phyloP scores from a whole-genome alignment of 2,329 filamentous ascomycete genomes.

The Mycogone perniciosa region DNA sequence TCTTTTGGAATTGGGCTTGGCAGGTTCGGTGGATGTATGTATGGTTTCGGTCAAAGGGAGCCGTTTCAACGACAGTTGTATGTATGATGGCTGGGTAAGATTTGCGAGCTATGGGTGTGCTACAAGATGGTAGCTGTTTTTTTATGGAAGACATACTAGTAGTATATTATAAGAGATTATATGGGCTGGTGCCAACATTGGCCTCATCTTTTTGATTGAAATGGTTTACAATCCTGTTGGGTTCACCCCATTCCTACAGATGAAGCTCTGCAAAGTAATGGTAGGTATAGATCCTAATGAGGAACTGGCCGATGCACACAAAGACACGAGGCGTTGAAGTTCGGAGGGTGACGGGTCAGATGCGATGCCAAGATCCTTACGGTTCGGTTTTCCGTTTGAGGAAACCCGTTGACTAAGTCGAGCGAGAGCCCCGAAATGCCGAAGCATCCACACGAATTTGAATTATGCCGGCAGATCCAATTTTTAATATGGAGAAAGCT shows the following conservation, averaged over 20 bases:
- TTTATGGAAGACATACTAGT: too few relatives aligned
- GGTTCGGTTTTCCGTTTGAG: neutral
- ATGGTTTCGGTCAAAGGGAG: neutral
- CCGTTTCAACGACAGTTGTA: neutral
- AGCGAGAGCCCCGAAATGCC: neutral
- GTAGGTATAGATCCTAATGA: too few relatives aligned
- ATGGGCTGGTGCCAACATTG: too few relatives aligned
- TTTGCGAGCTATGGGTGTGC: neutral
- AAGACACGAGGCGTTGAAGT: too few relatives aligned
- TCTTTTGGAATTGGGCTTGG: neutral
- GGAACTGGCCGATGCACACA: too few relatives aligned
- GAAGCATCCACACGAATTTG: neutral
- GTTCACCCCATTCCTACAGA: too few relatives aligned
- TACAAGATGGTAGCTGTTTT: too few relatives aligned
- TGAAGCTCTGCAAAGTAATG: too few relatives aligned
- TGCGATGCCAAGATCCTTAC: neutral
- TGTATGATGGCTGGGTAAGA: neutral
- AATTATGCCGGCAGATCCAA: constrained; percentile 11
- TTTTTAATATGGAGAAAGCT: neutral
- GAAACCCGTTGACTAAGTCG: neutral
- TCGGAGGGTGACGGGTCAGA: neutral
- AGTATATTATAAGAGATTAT: too few relatives aligned
- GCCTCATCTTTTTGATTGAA: too few relatives aligned
- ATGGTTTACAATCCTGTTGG: too few relatives aligned
- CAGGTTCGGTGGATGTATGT: neutral